Conservation (phyloP, 805 yeast species). For the Metschnikowia colocasiae region DNA sequence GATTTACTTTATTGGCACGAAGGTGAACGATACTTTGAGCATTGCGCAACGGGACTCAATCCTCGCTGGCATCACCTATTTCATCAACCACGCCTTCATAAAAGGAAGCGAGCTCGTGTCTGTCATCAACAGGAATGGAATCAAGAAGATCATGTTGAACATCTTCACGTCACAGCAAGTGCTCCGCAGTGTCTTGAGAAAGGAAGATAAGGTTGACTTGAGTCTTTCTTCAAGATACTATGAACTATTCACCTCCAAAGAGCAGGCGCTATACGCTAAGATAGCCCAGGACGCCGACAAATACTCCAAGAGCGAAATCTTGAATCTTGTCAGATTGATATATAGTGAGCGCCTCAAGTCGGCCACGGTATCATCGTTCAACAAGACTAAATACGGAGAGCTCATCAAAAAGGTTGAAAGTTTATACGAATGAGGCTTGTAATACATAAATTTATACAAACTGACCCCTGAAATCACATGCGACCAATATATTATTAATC, state of each 20-base stretch:
- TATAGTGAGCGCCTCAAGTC: constrained; percentile 44
- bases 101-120: constrained; percentile 48
- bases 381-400: constrained; percentile 37
- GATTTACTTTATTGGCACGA: constrained; percentile 44
- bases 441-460: not conserved
- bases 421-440: constrained; percentile 5
- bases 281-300: constrained; percentile 30
- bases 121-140: constrained; percentile 54
- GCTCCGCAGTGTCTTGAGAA: constrained; percentile 53
- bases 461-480: not conserved
- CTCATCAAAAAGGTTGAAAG: constrained; percentile 26
- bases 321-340: constrained; percentile 51
- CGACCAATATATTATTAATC: not conserved
- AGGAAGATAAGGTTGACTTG: constrained; percentile 54
- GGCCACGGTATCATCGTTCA: constrained; percentile 36
- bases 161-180: constrained; percentile 66
- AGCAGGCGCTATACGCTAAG: constrained; percentile 43
- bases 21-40: constrained; percentile 33
- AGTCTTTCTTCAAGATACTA: constrained; percentile 51
- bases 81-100: constrained; percentile 51
- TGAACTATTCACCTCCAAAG: constrained; percentile 50
- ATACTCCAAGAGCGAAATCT: constrained; percentile 43
- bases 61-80: constrained; percentile 46
- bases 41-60: constrained; percentile 29
- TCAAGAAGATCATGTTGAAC: constrained; percentile 55